Evolutionary conservation across 2,329 filamentous ascomycete genomes (phyloP).

Genomic region (Aaosphaeria arxii): DNA sequence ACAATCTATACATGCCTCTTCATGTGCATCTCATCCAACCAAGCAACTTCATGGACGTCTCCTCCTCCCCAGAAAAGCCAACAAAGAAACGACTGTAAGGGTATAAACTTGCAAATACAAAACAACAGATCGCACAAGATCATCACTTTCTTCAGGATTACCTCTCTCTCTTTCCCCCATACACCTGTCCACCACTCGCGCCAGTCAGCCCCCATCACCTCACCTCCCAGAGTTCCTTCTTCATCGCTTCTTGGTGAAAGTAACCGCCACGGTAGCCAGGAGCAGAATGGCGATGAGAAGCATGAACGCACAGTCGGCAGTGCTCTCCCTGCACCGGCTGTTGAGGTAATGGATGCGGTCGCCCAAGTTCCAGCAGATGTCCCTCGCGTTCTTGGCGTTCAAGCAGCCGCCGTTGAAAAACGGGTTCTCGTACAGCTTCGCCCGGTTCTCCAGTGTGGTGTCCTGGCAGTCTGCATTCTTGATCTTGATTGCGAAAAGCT

Average conservation of each 20-base stretch:
- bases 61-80: too few species aligned
- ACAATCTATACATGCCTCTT: too few species aligned
- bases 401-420: not conserved
- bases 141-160: not conserved
- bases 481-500: not conserved
- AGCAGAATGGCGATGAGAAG: conserved; percentile 11
- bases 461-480: not conserved
- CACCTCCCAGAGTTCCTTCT: too few species aligned
- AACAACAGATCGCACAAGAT: too few species aligned
- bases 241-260: conserved; percentile 3
- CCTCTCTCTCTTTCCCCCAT: not conserved
- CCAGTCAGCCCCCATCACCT: not conserved
- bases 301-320: conserved; percentile 26
- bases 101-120: too few species aligned
- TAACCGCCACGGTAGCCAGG: conserved; percentile 6
- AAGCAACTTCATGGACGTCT: too few species aligned
- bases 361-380: not conserved
- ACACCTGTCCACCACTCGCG: not conserved
- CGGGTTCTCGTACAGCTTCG: not conserved
- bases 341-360: not conserved
- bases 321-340: conserved; percentile 14
- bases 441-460: not conserved
- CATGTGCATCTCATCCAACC: too few species aligned
- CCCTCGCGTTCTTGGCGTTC: not conserved
- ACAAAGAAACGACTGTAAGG: too few species aligned